Conservation (phyloP, 306 rosid genomes). For the Alnus rubra region DNA sequence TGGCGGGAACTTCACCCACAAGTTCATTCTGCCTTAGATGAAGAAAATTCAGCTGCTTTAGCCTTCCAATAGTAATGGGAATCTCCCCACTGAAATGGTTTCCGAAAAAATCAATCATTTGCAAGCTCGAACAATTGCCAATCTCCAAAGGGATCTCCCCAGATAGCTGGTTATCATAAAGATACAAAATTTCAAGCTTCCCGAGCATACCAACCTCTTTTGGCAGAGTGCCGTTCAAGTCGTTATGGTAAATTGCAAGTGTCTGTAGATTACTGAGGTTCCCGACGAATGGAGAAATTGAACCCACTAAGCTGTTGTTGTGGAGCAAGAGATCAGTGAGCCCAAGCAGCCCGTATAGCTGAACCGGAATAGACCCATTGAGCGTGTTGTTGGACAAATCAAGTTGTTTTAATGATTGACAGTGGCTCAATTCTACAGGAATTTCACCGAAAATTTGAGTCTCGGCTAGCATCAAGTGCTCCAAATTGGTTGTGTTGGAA, state of each 20-base stretch:
- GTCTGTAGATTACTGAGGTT: conserved; percentile 64
- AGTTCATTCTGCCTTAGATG: conserved; percentile 88
- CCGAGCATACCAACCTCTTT: conserved; percentile 84
- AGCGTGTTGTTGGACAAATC: conserved; percentile 84
- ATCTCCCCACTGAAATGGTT: conserved; percentile 69
- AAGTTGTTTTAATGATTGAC: conserved; percentile 67
- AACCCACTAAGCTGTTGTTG: conserved; percentile 84
- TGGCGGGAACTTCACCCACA: conserved; percentile 78
- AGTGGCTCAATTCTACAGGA: conserved; percentile 64
- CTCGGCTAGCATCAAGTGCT: conserved; percentile 58
- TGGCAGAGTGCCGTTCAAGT: conserved; percentile 67
- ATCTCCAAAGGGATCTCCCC: conserved; percentile 80
- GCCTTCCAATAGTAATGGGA: conserved; percentile 76
- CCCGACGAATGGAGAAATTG: conserved; percentile 68
- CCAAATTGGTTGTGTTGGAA: conserved; percentile 75
- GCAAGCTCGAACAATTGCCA: conserved; percentile 82
- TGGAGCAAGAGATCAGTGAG: conserved; percentile 77
- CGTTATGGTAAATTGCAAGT: conserved; percentile 75
- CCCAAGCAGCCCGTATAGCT: conserved; percentile 48
- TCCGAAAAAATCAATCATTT: conserved; percentile 84
- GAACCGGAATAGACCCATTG: conserved; percentile 75
- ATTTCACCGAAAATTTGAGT: conserved; percentile 60
- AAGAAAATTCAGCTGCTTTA: conserved; percentile 70
- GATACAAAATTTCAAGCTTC: conserved; percentile 66
- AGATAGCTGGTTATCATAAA: conserved; percentile 78